phyloP scores from a whole-genome alignment of 2,329 filamentous ascomycete genomes.

The Ceratocystis cacaofunesta region DNA sequence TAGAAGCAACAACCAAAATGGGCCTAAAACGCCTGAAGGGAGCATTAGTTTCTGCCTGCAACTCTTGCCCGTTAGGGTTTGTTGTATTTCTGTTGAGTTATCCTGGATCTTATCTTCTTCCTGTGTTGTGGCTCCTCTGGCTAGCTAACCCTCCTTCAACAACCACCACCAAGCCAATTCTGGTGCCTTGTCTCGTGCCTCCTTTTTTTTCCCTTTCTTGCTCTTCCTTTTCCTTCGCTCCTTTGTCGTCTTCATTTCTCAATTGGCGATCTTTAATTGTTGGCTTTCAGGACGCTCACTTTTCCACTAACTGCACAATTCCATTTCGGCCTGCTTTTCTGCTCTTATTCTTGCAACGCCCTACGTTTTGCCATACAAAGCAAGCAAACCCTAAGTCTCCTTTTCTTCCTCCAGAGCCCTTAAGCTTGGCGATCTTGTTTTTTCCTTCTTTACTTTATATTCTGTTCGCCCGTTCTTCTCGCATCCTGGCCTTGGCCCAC shows the following conservation, averaged over 20 bases:
- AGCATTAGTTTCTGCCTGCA: background rate
- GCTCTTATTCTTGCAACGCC: background rate
- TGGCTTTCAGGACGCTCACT: background rate
- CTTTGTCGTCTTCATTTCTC: background rate
- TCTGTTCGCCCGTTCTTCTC: background rate
- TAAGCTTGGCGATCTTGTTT: background rate
- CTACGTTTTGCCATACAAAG: background rate
- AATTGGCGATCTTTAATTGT: background rate
- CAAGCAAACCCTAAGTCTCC: background rate
- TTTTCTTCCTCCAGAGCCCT: background rate
- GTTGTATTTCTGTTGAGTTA: background rate
- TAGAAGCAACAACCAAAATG: background rate
- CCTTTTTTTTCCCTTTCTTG: background rate
- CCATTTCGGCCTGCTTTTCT: background rate
- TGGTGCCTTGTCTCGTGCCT: constrained; percentile 3
- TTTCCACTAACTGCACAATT: background rate
- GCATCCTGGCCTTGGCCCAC: background rate
- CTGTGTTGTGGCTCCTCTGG: no score
- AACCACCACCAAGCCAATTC: background rate
- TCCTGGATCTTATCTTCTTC: background rate
- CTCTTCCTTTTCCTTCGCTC: background rate
- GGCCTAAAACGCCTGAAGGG: background rate
- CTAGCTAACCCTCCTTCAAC: no score
- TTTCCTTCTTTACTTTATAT: background rate
- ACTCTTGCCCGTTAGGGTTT: background rate